Percentiles rank a stretch among this genome's conserved stretches.
Conservation (phyloP, 371 early-diverging fungal species). For the Apophysomyces sp. region DNA sequence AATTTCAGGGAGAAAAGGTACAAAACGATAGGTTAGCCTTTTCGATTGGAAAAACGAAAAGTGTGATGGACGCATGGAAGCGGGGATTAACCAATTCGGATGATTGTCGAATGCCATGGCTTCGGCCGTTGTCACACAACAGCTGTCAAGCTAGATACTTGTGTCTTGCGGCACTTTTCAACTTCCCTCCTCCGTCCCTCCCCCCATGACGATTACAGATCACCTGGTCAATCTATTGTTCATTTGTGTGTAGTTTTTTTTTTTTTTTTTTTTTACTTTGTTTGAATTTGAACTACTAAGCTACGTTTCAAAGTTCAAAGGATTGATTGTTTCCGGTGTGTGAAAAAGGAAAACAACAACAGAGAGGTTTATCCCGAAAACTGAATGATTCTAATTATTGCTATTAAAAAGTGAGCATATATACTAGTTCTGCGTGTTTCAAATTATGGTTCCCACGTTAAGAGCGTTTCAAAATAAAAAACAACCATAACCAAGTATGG, state of each 20-base stretch:
- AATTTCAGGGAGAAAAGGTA: too few species aligned
- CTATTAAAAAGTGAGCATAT: too few species aligned
- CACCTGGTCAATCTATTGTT: neutral
- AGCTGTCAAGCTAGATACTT: conserved; percentile 1
- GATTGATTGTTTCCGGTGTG: neutral
- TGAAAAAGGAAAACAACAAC: too few species aligned
- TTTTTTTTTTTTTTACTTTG: neutral
- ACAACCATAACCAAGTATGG: neutral
- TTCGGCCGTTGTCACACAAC: neutral
- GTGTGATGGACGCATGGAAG: neutral
- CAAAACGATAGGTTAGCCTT: too few species aligned
- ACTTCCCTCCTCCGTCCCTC: too few species aligned
- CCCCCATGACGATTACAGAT: neutral
- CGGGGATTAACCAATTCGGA: neutral
- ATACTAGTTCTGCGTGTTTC: neutral
- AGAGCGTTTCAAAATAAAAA: neutral
- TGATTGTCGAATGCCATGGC: neutral
- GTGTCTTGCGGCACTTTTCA: neutral
- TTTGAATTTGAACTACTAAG: neutral
- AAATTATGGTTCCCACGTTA: neutral
- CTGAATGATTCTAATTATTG: too few species aligned
- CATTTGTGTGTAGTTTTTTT: too few species aligned
- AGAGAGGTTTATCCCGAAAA: too few species aligned
- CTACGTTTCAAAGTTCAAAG: neutral
- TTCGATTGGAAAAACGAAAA: neutral